phyloP scores from a whole-genome alignment of 2,329 filamentous ascomycete genomes.

The Aspergillus pseudoterreus region DNA sequence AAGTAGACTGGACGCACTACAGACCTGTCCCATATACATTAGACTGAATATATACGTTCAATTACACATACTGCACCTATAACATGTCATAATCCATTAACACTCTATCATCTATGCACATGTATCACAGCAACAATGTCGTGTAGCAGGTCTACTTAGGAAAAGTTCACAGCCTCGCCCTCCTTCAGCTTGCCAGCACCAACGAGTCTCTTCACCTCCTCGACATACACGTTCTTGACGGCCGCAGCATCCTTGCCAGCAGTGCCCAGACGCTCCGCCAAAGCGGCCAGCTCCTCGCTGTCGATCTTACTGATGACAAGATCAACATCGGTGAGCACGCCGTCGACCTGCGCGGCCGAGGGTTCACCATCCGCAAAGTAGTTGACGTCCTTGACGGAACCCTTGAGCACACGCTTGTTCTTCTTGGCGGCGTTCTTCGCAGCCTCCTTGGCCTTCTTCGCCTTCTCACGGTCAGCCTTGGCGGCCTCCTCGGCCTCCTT shows the following conservation, averaged over 20 bases:
- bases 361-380: conserved; percentile 79
- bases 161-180: conserved; percentile 65
- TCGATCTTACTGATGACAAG: conserved; percentile 83
- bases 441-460: conserved; percentile 97
- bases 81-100: too few species aligned
- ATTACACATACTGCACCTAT: too few species aligned
- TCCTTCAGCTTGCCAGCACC: conserved; percentile 82
- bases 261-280: conserved; percentile 75
- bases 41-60: too few species aligned
- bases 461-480: conserved; percentile 76
- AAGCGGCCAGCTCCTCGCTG: conserved; percentile 78
- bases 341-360: conserved; percentile 73
- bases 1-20: too few species aligned
- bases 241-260: conserved; percentile 73
- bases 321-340: conserved; percentile 81
- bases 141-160: neutral
- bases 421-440: conserved; percentile 99
- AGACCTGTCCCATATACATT: too few species aligned
- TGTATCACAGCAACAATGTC: neutral
- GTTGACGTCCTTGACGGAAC: conserved; percentile 93
- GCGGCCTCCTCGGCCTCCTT: conserved; percentile 83
- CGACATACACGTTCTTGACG: conserved; percentile 80
- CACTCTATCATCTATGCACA: conserved; percentile 6
- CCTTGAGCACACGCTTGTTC: conserved; percentile 97
- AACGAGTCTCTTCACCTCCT: conserved; percentile 73